Percentiles rank a stretch among this genome's conserved stretches.
These are phyloP conservation scores for Terana coerulea DNA, from an alignment of 768 basidiomycete species.

Conservation along the genomic window DNA sequence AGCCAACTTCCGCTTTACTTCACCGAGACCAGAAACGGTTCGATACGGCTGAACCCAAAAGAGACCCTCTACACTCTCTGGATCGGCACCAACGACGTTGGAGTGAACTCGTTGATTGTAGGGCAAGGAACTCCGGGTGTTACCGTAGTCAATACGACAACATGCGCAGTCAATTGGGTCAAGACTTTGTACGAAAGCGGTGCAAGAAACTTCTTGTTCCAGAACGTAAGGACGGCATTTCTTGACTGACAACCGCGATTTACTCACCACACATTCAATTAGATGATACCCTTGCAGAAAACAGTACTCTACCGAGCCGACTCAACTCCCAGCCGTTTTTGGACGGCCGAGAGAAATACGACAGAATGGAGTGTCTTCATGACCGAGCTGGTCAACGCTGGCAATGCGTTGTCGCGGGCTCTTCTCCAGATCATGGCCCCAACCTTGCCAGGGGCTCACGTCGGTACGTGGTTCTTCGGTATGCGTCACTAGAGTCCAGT, in stretches of 20 bases:
- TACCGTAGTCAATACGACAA: constrained; percentile 53
- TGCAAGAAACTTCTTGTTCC: constrained; percentile 65
- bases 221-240: constrained; percentile 44
- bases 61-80: constrained; percentile 62
- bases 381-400: constrained; percentile 25
- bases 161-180: constrained; percentile 59
- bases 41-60: constrained; percentile 33
- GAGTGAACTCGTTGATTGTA: constrained; percentile 48
- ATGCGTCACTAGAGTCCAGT: neutral
- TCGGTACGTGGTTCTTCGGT: constrained; percentile 38
- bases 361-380: constrained; percentile 33
- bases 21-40: constrained; percentile 36
- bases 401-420: constrained; percentile 26
- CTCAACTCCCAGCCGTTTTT: constrained; percentile 31
- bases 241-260: neutral
- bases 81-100: constrained; percentile 60
- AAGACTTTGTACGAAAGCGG: constrained; percentile 51
- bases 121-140: constrained; percentile 41
- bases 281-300: constrained; percentile 33
- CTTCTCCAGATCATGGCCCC: constrained; percentile 23
- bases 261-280: neutral
- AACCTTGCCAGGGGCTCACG: constrained; percentile 40
- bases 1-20: constrained; percentile 54
- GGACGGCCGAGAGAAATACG: constrained; percentile 27
- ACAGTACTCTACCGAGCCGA: constrained; percentile 27